A percentile compares a stretch with the other conserved stretches of the same genome.
Conservation (phyloP, 352 stramenopile species). For the Peronospora belbahrii region DNA sequence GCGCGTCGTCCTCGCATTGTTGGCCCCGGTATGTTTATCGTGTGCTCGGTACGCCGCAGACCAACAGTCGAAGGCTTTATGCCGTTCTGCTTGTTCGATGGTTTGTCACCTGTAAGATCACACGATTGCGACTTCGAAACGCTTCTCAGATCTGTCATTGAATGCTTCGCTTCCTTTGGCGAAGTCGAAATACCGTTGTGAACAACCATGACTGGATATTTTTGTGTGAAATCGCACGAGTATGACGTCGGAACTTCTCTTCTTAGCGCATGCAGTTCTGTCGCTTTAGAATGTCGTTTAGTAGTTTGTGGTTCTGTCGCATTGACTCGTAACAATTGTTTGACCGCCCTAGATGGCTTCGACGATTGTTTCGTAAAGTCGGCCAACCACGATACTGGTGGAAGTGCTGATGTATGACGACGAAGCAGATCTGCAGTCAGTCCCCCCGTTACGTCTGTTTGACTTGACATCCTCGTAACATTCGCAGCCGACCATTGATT, state of each 20-base stretch:
- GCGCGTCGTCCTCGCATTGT: constrained; percentile 10
- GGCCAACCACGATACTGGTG: constrained; percentile 3
- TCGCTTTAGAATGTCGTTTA: constrained; percentile 2
- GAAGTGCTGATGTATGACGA: constrained; percentile 10
- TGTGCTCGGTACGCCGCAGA: constrained; percentile 16
- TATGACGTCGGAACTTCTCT: neutral
- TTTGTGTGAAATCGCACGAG: constrained; percentile 12
- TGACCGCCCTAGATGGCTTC: constrained; percentile 11
- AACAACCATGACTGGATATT: neutral
- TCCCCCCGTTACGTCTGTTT: constrained; percentile 1
- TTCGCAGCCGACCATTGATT: no score
- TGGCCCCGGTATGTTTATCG: neutral
- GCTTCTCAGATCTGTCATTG: constrained; percentile 5
- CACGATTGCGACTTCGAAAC: constrained; percentile 3
- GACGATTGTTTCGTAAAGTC: constrained; percentile 1
- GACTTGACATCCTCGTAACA: no score
- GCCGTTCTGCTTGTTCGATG: constrained; percentile 5
- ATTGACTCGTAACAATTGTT: constrained; percentile 10
- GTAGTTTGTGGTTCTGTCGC: constrained; percentile 4
- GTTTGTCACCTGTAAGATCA: constrained; percentile 1
- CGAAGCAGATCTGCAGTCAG: constrained; percentile 11
- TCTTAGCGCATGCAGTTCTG: constrained; percentile 5
- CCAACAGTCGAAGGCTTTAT: constrained; percentile 12
- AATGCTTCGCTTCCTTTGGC: constrained; percentile 2
- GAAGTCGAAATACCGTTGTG: constrained; percentile 3